Base-by-base conservation (phyloP, 306 rosid species). In the Ammopiptanthus mongolicus region DNA sequence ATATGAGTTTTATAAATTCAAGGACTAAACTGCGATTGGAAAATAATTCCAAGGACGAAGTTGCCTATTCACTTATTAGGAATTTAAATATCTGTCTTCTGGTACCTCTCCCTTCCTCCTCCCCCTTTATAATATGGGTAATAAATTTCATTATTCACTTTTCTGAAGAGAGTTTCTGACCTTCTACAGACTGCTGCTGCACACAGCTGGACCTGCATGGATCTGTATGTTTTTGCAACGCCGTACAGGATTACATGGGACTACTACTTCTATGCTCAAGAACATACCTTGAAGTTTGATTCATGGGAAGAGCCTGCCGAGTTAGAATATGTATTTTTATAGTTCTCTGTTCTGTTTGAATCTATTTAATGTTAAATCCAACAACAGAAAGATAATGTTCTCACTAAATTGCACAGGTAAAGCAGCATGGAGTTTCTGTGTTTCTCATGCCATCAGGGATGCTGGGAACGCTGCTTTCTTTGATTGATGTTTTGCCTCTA, bases 151-250 rank as follows among this genome's bases (percentile, higher is more conserved):
- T 63, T 28, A 37, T 58, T 75, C 47, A 10, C 28, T 47, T 25
- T 72, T 52, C 34, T 73, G 52, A 62, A 18, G 46, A 68, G 34
- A 51, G 39, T 44, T 53, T 57, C 65, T 56, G 48, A 60, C 8
- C 46, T 42, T 68, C 8, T 57, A 37, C 85, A 95, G 98, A 95
- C 98, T 75, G 85, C 81, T 25, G 91, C 81, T 48, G 98, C 98
- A n/a, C 97, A 91, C 85, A 95, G 97, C 82, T 95, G 98, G 98
- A 82, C 96, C 62, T 95, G 98, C 82, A 95, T 95, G 98, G 98
- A 95, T 80, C 87, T 95, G 3, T 95, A 95, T 84, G 97, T 95
- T 36, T 95, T 95, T 22, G 97, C 98, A 4, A 95, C 98, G 1
- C 98, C 98, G 0, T 95, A 95, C 80, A 87, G 96, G 82, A 82